Evolutionary conservation across 2,329 filamentous ascomycete species (phyloP), one percentile per base, ranked within the genome.

Genomic region (Colletotrichum eleusines): DNA sequence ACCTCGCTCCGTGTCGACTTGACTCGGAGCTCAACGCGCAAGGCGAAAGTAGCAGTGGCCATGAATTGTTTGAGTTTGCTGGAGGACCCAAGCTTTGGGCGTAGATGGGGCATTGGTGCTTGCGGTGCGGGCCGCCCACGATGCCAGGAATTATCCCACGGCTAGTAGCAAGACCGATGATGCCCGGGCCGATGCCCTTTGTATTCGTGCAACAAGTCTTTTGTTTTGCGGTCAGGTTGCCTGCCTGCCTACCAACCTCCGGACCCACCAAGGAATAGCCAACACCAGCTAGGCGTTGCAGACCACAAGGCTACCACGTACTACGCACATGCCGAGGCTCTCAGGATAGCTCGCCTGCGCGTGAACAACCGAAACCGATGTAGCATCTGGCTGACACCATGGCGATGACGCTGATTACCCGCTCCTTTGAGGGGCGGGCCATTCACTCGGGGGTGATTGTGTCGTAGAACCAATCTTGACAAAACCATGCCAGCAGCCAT

Each of bases 261-360:
- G n/a, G n/a, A n/a, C n/a, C n/a, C n/a, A n/a, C n/a, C n/a, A n/a
- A n/a, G n/a, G n/a, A n/a, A n/a, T n/a, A n/a, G n/a, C n/a, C n/a
- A n/a, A 9, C 9, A 55, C 46, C 5, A 69, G 46, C 20, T 69
- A 55, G 11, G 62, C 38, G 16, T 60, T 69, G 12, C 61, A 38
- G 5, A 28, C 61, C 31, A 66, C 26, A 23, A 55, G 54, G 8
- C 8, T 55, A 35, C n/a, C n/a, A n/a, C n/a, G n/a, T n/a, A n/a
- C n/a, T n/a, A n/a, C n/a, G n/a, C n/a, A n/a, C 14, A 42, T 12
- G 35, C 20, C 33, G 54, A 20, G 0, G n/a, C 16, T 18, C 60
- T 69, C n/a, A 61, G 11, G 14, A 59, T 40, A 4, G 66, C 40
- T 20, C 61, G 62, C 48, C 23, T 69, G 62, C 62, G 65, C 48